These are phyloP conservation scores for Entomortierella lignicola DNA, from an alignment of 192 early-diverging fungal genomes.

Conservation along the genomic window DNA sequence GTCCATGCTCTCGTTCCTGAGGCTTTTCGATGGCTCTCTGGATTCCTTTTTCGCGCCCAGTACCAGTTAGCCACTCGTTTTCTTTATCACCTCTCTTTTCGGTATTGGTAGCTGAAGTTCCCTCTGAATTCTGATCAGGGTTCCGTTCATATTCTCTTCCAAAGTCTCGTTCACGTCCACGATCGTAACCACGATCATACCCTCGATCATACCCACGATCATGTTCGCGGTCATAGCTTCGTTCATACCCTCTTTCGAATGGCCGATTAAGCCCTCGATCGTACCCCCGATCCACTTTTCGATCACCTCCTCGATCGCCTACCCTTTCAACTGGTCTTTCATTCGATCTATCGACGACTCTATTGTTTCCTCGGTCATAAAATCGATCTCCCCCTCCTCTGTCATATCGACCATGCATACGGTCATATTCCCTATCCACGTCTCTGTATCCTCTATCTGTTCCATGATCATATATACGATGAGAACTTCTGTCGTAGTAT, in stretches of 20 bases:
- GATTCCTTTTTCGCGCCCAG: not conserved
- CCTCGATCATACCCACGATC: slow-evolving; percentile 1
- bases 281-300: slow-evolving; percentile 8
- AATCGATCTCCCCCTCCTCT: slow-evolving; percentile 4
- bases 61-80: not conserved
- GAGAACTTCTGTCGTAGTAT: slow-evolving; percentile 5
- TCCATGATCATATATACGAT: slow-evolving; percentile 6
- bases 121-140: not conserved
- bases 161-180: slow-evolving; percentile 5
- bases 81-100: not conserved
- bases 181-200: not conserved
- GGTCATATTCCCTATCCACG: slow-evolving; percentile 9
- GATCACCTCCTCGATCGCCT: not conserved
- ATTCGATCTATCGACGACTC: not conserved
- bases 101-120: not conserved
- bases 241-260: not conserved
- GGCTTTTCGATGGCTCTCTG: not conserved
- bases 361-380: not conserved
- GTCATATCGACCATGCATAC: not conserved
- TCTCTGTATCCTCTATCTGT: not conserved
- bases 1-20: not conserved
- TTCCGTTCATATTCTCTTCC: not conserved
- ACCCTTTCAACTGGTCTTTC: slow-evolving; percentile 2
- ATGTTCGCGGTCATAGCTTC: not conserved
- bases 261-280: slow-evolving; percentile 9